Evolutionary conservation across 169 alveolate species (phyloP), one percentile per base, ranked within the genome.

Genomic region (Cryptosporidium tyzzeri): DNA sequence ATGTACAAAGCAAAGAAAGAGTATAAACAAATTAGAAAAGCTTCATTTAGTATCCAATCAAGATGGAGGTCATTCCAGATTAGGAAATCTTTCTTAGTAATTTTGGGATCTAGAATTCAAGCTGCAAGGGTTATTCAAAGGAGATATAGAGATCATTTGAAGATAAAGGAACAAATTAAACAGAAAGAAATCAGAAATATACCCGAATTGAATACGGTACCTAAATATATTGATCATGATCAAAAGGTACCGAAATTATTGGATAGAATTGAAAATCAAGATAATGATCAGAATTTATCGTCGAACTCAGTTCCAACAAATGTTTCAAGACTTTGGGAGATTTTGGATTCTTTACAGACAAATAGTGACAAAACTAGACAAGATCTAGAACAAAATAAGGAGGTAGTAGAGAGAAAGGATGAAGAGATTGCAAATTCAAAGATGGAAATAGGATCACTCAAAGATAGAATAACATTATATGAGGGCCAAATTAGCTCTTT

Each of bases 291-390:
- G 16, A 59, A n/a, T 12, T 80, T 31, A 12, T 29, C 45, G 14
- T 26, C 37, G 3, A 26, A 26, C 10, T n/a, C 44, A 3, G 29
- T 62, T 44, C 89, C 89, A 44, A 35, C 69, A 7, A 80, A 80
- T 29, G 75, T 80, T 29, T 80, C 89, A 80, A 80, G 65, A 45
- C 70, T 80, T 31, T 80, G 89, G 89, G 75, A 80, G 26, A 59
- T 80, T 44, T 44, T 80, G 55, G 89, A 80, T 59, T 80, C 89
- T 16, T 29, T 80, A 14, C 86, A 73, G 23, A 23, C 86, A 5
- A 39, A 26, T n/a, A 73, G 48, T 23, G 86, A 58, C 21, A 73
- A 59, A 23, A 69, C 58, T 4, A 69, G 85, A 21, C 71, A 26
- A 33, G 69, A 50, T 48, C 10, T 33, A 3, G 48, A 55, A 6